Conservation (phyloP, 306 rosid species). For the Vigna mungo region DNA sequence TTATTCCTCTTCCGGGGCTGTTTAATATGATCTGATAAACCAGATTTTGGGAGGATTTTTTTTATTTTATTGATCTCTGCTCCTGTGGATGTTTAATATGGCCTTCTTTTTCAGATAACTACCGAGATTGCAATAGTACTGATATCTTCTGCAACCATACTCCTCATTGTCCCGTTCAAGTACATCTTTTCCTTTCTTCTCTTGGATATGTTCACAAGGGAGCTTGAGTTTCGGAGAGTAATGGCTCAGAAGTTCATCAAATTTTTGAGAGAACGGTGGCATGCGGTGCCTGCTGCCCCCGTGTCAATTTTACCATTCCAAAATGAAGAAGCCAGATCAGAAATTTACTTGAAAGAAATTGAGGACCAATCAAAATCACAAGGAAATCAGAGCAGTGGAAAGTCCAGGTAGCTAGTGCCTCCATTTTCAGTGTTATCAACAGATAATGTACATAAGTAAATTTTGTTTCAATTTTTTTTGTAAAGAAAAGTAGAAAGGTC, state of each 20-base stretch:
- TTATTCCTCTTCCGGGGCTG: not conserved
- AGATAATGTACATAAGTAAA: slow-evolving; percentile 33
- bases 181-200: slow-evolving; percentile 73
- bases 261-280: slow-evolving; percentile 85
- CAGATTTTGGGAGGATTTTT: not conserved
- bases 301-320: slow-evolving; percentile 85
- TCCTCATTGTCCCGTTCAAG: slow-evolving; percentile 78
- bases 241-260: slow-evolving; percentile 72
- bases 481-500: slow-evolving; percentile 15
- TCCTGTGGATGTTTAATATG: slow-evolving; percentile 36
- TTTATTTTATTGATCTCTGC: not conserved
- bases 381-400: slow-evolving; percentile 51
- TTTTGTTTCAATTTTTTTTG: slow-evolving; percentile 31
- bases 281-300: slow-evolving; percentile 86
- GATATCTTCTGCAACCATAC: slow-evolving; percentile 69
- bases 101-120: slow-evolving; percentile 66
- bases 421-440: slow-evolving; percentile 30
- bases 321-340: slow-evolving; percentile 53
- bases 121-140: slow-evolving; percentile 80
- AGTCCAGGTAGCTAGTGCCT: slow-evolving; percentile 46
- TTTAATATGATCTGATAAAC: not conserved
- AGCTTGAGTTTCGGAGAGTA: slow-evolving; percentile 81
- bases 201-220: slow-evolving; percentile 84
- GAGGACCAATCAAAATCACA: slow-evolving; percentile 54
- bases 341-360: slow-evolving; percentile 52